Percentiles rank a stretch among this genome's conserved stretches.
Conservation (phyloP, 2,329 filamentous ascomycete species). For the Alternaria sp. region DNA sequence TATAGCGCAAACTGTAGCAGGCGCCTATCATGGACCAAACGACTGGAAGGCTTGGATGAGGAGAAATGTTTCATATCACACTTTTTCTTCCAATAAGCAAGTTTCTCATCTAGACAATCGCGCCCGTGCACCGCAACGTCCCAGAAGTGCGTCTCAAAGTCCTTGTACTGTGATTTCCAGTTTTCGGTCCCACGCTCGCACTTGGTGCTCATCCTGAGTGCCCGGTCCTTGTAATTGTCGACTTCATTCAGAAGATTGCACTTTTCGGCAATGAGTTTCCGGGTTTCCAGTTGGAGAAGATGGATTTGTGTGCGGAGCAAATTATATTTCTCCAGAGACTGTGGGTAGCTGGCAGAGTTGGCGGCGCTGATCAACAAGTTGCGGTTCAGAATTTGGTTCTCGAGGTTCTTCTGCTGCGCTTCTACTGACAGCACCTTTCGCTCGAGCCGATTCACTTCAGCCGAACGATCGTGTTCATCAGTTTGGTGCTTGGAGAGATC, state of each 20-base stretch:
- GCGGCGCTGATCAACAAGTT: not conserved
- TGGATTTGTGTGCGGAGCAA: not conserved
- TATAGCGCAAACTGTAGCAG: not conserved
- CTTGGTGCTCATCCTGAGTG: not conserved
- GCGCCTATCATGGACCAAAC: not conserved
- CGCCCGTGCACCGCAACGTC: not conserved
- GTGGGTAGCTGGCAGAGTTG: not conserved
- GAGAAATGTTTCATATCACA: not conserved
- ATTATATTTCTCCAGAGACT: not conserved
- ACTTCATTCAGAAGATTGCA: not conserved
- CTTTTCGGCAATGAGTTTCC: not conserved
- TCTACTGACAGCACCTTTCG: not conserved
- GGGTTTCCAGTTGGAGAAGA: not conserved
- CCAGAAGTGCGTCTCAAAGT: not conserved
- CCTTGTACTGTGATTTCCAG: not conserved
- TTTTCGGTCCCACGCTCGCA: not conserved
- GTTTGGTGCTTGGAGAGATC: not conserved
- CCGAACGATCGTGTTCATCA: not conserved
- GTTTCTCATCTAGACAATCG: not conserved
- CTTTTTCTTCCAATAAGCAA: constrained; percentile 3
- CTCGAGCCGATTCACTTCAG: not conserved
- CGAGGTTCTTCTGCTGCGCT: not conserved
- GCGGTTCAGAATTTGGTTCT: not conserved
- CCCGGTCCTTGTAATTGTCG: not conserved
- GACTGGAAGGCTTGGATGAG: not conserved